Percentiles rank a stretch among this genome's conserved stretches.
Conservation (phyloP, 331 rosid genomes). For the Pyrus hybrid region DNA sequence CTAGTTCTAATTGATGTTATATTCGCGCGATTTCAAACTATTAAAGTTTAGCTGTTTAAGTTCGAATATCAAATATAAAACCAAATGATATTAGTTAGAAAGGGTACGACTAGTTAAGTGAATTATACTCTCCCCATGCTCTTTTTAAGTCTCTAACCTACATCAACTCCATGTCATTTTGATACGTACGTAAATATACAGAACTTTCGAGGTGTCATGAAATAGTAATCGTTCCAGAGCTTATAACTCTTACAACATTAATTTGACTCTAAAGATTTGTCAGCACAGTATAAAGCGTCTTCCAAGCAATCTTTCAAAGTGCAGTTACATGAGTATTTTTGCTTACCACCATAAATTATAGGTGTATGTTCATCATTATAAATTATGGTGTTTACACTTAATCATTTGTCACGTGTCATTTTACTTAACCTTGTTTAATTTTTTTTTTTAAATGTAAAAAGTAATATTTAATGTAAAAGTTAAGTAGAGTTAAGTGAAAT, state of each 20-base stretch:
- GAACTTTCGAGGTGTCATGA: conserved; percentile 1
- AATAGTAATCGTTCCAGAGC: neutral
- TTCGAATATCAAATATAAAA: neutral
- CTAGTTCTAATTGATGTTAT: neutral
- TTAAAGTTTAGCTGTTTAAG: neutral
- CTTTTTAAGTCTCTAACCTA: neutral
- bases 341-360: no score
- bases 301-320: neutral
- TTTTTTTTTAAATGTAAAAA: no score
- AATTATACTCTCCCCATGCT: neutral
- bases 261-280: neutral
- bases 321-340: neutral
- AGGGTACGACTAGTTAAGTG: neutral
- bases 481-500: no score
- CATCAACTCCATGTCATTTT: neutral
- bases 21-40: neutral
- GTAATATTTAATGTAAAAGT: no score
- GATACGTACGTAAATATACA: neutral
- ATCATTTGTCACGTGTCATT: no score
- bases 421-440: no score
- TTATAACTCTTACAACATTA: neutral
- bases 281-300: neutral
- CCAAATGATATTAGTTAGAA: neutral
- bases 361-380: no score
- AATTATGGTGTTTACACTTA: no score